Percentiles rank a stretch among this genome's conserved stretches.
Evolutionary conservation across 345 rosid genomes (phyloP).

Genomic region (Litchi chinensis): DNA sequence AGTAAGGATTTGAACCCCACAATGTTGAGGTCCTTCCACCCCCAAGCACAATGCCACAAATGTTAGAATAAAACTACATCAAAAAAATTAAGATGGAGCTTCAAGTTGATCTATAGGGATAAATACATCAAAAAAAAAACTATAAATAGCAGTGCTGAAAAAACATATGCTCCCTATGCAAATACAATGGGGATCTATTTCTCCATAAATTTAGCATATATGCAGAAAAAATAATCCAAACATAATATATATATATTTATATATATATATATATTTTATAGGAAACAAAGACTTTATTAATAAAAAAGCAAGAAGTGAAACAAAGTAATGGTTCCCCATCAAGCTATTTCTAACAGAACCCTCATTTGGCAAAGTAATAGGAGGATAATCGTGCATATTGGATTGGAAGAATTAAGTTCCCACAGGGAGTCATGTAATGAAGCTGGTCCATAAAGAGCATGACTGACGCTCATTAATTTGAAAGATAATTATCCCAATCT

Average conservation of each 20-base stretch:
- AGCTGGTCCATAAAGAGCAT: not conserved
- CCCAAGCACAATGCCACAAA: not conserved
- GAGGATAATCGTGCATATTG: not conserved
- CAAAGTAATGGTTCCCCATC: not conserved
- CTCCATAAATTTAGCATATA: not conserved
- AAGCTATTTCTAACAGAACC: constrained; percentile 11
- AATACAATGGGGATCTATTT: constrained; percentile 1
- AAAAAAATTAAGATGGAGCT: constrained; percentile 2
- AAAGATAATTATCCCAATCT: not conserved
- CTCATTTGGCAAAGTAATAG: constrained; percentile 4
- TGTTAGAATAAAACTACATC: not conserved
- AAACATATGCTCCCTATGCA: not conserved
- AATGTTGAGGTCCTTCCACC: not conserved
- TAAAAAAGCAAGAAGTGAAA: too few species aligned
- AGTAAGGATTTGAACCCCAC: not conserved
- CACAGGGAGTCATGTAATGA: not conserved
- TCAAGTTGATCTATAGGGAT: not conserved
- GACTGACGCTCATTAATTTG: not conserved
- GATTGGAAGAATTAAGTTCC: not conserved
- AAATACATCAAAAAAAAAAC: not conserved
- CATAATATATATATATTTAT: too few species aligned
- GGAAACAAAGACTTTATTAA: too few species aligned
- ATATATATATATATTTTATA: too few species aligned
- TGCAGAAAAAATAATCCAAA: not conserved
- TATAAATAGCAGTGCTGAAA: not conserved